phyloP scores from a whole-genome alignment of 2,329 filamentous ascomycete genomes.

The Calonectria naviculata region DNA sequence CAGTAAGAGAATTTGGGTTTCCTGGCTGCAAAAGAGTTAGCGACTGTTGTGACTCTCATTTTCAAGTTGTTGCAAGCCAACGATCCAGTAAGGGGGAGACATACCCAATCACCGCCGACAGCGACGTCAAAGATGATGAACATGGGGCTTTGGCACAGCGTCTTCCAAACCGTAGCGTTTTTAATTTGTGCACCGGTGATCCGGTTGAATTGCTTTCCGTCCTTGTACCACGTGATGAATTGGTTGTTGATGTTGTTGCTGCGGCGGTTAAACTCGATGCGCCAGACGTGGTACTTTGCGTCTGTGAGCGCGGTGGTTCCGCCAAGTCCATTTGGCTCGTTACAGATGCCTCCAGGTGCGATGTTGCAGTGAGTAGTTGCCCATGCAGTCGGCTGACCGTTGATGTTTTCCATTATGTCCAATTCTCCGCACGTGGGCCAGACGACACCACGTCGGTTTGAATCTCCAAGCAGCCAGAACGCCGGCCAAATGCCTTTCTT shows the following conservation, averaged over 20 bases:
- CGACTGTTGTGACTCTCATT: not conserved
- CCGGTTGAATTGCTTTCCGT: constrained; percentile 56
- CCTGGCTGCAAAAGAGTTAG: constrained; percentile 53
- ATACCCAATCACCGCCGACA: constrained; percentile 64
- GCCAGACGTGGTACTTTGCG: constrained; percentile 60
- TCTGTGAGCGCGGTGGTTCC: constrained; percentile 48
- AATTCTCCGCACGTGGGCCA: constrained; percentile 69
- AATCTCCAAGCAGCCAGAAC: constrained; percentile 67
- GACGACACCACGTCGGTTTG: constrained; percentile 55
- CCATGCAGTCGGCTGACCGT: constrained; percentile 58
- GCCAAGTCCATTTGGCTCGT: constrained; percentile 59
- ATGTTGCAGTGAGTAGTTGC: constrained; percentile 65
- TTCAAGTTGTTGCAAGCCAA: no score
- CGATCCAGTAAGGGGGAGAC: constrained; percentile 32
- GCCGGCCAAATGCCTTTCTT: constrained; percentile 70
- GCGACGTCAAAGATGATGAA: constrained; percentile 67
- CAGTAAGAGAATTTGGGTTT: constrained; percentile 56
- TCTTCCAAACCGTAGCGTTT: constrained; percentile 58
- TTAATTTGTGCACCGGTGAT: constrained; percentile 57
- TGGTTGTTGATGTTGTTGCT: constrained; percentile 57
- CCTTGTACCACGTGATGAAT: constrained; percentile 62
- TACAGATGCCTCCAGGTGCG: constrained; percentile 58
- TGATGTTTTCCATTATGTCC: constrained; percentile 67
- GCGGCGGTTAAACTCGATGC: constrained; percentile 61
- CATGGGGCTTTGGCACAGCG: constrained; percentile 61